Evolutionary conservation across 2,329 filamentous ascomycete species (phyloP).

Genomic region (Septoria petroselini): DNA sequence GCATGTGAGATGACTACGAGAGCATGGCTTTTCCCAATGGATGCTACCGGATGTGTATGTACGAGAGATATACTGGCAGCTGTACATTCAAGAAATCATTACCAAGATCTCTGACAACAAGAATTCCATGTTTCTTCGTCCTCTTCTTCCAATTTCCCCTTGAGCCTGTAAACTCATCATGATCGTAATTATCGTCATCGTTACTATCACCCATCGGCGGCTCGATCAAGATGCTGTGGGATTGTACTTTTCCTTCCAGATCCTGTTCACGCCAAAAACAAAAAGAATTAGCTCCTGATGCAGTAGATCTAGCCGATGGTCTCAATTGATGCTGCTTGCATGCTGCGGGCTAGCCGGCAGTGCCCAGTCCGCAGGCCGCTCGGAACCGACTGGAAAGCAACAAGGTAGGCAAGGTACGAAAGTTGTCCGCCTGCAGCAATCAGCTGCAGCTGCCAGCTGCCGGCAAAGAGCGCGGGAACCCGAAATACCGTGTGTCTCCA

Average conservation of each 20-base stretch:
- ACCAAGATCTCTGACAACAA: no score
- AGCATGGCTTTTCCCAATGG: no score
- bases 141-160: background rate
- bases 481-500: background rate
- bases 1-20: background rate
- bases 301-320: constrained; percentile 8
- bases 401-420: background rate
- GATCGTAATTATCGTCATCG: background rate
- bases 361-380: constrained; percentile 1
- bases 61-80: background rate
- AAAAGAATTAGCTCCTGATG: constrained; percentile 9
- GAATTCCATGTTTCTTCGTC: no score
- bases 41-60: constrained; percentile 4
- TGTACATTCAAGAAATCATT: background rate
- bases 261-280: constrained; percentile 56
- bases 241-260: constrained; percentile 95
- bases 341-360: constrained; percentile 3
- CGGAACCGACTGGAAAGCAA: constrained; percentile 5
- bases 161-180: no score
- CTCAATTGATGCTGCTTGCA: background rate
- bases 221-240: constrained; percentile 25
- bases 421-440: constrained; percentile 5
- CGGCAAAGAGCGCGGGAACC: background rate
- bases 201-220: background rate
- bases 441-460: background rate